These are phyloP conservation scores for Cercospora citrullina DNA, from an alignment of 2,329 filamentous ascomycete species.

Conservation along the genomic window DNA sequence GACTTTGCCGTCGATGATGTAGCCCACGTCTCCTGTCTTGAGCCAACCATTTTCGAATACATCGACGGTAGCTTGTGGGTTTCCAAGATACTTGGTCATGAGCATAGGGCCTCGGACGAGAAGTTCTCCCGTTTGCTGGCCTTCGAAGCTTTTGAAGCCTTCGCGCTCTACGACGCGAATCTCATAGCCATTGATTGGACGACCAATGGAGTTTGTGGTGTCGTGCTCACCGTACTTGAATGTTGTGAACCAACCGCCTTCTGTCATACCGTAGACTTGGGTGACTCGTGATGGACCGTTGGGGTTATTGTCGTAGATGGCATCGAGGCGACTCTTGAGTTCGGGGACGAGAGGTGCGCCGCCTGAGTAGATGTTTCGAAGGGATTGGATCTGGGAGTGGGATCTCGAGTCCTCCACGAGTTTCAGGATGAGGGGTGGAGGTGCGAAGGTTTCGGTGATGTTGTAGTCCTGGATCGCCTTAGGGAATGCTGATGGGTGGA, in stretches of 20 bases:
- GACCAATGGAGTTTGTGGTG: conserved; percentile 51
- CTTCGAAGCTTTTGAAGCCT: conserved; percentile 44
- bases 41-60: conserved; percentile 67
- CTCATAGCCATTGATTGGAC: conserved; percentile 44
- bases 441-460: conserved; percentile 53
- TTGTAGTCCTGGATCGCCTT: conserved; percentile 43
- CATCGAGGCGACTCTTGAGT: conserved; percentile 44
- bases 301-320: conserved; percentile 39
- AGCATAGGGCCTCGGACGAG: conserved; percentile 43
- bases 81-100: conserved; percentile 45
- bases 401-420: conserved; percentile 36
- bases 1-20: conserved; percentile 34
- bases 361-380: conserved; percentile 51
- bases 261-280: conserved; percentile 59
- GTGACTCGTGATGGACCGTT: conserved; percentile 45
- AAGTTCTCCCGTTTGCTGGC: conserved; percentile 46
- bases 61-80: conserved; percentile 31
- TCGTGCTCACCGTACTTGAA: conserved; percentile 46
- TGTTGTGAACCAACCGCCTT: conserved; percentile 47
- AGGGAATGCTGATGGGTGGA: conserved; percentile 42
- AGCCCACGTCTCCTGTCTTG: conserved; percentile 70
- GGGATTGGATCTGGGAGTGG: conserved; percentile 41
- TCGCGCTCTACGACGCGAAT: conserved; percentile 35
- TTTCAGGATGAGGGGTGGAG: conserved; percentile 47
- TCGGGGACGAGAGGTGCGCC: conserved; percentile 52